Evolutionary conservation across 2,329 filamentous ascomycete species (phyloP).

Genomic region (Arthrinium puccinioides): DNA sequence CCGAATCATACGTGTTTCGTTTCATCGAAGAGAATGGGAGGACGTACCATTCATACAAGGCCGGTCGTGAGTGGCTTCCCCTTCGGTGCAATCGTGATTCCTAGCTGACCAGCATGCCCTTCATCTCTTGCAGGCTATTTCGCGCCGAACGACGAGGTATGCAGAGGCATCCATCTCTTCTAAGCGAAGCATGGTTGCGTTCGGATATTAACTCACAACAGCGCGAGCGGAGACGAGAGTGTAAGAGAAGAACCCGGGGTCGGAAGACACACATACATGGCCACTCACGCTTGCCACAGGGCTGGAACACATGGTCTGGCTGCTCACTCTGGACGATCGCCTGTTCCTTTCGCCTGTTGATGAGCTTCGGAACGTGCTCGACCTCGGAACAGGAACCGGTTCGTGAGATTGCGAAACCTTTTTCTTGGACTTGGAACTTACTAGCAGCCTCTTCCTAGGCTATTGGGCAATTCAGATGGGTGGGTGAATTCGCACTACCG

Average conservation of each 20-base stretch:
- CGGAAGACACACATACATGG: no score
- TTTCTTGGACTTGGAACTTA: no score
- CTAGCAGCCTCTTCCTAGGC: constrained; percentile 1
- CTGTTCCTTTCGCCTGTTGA: constrained; percentile 6
- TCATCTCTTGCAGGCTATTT: constrained; percentile 8
- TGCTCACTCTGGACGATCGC: constrained; percentile 4
- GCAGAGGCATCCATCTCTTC: neutral
- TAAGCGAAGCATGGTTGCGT: no score
- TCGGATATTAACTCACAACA: no score
- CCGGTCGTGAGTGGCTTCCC: constrained; percentile 5
- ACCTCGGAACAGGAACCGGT: constrained; percentile 8
- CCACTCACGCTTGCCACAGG: neutral
- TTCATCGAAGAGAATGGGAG: constrained; percentile 8
- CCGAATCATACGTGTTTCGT: constrained; percentile 6
- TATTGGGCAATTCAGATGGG: constrained; percentile 7
- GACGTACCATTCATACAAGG: constrained; percentile 9
- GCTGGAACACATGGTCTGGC: constrained; percentile 6
- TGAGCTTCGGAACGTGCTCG: constrained; percentile 6
- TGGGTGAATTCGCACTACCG: no score
- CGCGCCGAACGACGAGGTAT: constrained; percentile 6
- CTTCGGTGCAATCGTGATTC: no score
- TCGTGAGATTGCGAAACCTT: no score
- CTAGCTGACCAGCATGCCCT: no score
- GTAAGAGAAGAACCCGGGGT: no score
- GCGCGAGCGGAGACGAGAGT: constrained; percentile 1